Evolutionary conservation across 164 flowering plant genomes (phyloP).

Genomic region (Umbilicus rupestris): DNA sequence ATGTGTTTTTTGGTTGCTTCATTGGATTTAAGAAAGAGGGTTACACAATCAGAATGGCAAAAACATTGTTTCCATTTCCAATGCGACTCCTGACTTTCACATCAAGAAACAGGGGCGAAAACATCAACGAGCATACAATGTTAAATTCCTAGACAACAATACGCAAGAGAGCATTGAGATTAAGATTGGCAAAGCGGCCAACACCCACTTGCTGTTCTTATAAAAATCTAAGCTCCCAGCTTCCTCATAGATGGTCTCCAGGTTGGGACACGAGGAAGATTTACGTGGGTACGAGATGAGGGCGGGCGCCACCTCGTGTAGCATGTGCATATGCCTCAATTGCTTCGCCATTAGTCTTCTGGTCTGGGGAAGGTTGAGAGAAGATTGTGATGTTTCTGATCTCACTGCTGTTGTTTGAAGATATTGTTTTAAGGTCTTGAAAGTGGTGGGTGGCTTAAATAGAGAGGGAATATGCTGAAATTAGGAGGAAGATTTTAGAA

Average conservation of each 20-base stretch:
- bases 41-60: not conserved
- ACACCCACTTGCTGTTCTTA: not conserved
- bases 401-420: not conserved
- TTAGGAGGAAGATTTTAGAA: not conserved
- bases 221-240: slow-evolving; percentile 1
- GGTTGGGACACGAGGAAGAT: slow-evolving; percentile 6
- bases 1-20: not conserved
- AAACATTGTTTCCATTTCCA: not conserved
- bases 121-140: not conserved
- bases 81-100: not conserved
- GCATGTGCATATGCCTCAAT: slow-evolving; percentile 6
- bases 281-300: slow-evolving; percentile 10
- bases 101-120: not conserved
- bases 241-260: slow-evolving; percentile 22
- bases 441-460: not conserved
- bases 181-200: slow-evolving; percentile 6
- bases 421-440: not conserved
- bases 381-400: not conserved
- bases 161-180: slow-evolving; percentile 9
- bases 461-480: not conserved
- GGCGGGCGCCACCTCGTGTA: slow-evolving; percentile 15
- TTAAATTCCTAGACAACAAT: slow-evolving; percentile 6
- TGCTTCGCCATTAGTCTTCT: slow-evolving; percentile 9
- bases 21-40: not conserved
- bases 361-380: not conserved